Evolutionary conservation across 2,329 filamentous ascomycete genomes (phyloP).

Genomic region (Tympanopsis confertula): DNA sequence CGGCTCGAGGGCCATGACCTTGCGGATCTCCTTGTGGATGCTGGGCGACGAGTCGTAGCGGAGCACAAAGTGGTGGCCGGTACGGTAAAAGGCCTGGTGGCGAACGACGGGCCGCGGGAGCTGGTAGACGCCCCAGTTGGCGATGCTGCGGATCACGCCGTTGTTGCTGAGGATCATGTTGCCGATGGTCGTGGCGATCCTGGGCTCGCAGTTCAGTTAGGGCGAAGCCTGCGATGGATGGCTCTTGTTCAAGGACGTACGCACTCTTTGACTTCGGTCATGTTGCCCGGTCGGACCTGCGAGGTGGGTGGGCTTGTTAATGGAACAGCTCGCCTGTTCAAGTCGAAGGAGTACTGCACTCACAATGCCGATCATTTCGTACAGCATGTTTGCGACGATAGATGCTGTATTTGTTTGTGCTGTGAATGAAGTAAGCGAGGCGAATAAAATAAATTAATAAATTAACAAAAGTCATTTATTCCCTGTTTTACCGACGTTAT

Average conservation of each 20-base stretch:
- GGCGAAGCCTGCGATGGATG: conserved; percentile 4
- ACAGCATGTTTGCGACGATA: conserved; percentile 62
- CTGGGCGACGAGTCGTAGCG: conserved; percentile 72
- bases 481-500: too few relatives aligned
- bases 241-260: neutral
- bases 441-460: too few relatives aligned
- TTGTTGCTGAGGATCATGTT: conserved; percentile 69
- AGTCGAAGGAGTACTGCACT: conserved; percentile 18
- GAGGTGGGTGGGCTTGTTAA: conserved; percentile 4
- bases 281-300: conserved; percentile 82
- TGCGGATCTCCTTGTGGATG: conserved; percentile 64
- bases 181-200: conserved; percentile 79
- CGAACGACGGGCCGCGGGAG: conserved; percentile 70
- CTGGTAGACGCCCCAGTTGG: conserved; percentile 89
- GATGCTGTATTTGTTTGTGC: too few relatives aligned
- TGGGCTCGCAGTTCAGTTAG: conserved; percentile 22
- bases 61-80: conserved; percentile 96
- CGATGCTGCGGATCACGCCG: conserved; percentile 82
- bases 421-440: too few relatives aligned
- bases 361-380: conserved; percentile 94
- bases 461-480: too few relatives aligned
- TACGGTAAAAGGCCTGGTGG: conserved; percentile 71
- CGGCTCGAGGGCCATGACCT: conserved; percentile 73
- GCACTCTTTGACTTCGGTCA: conserved; percentile 86
- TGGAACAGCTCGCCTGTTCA: conserved; percentile 6